phyloP scores from a whole-genome alignment of 441 rosid genomes.

The Breynia disticha region DNA sequence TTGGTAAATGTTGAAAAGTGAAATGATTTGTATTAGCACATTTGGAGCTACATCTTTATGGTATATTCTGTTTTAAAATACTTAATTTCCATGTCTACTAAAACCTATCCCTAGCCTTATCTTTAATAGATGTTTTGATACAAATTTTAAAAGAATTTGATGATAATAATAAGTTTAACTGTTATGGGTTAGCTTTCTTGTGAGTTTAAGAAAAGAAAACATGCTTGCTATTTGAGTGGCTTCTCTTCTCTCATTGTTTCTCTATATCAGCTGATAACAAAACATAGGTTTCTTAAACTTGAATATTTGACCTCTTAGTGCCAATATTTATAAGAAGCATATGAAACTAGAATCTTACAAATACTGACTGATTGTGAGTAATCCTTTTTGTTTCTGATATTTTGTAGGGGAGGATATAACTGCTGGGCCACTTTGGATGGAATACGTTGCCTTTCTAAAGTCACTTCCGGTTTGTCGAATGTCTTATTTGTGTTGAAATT shows the following conservation, averaged over 20 bases:
- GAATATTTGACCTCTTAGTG: background rate
- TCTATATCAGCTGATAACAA: background rate
- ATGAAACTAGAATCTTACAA: background rate
- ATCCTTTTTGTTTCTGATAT: constrained; percentile 24
- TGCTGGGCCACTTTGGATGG: constrained; percentile 92
- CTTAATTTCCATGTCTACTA: too few relatives aligned
- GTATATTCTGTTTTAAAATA: too few relatives aligned
- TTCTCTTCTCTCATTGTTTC: background rate
- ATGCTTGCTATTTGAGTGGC: background rate
- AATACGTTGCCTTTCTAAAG: constrained; percentile 73
- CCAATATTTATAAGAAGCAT: background rate
- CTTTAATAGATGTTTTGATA: too few relatives aligned
- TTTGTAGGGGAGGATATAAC: constrained; percentile 78
- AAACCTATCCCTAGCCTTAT: too few relatives aligned
- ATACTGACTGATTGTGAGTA: constrained; percentile 7
- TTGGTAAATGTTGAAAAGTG: too few relatives aligned
- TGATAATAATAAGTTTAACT: too few relatives aligned
- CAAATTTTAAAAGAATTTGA: too few relatives aligned
- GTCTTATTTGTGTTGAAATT: constrained; percentile 3
- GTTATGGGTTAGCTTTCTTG: too few relatives aligned
- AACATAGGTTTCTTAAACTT: background rate
- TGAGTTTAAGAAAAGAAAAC: background rate
- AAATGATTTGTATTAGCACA: too few relatives aligned
- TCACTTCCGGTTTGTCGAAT: constrained; percentile 62
- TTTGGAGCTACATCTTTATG: too few relatives aligned